Base-by-base conservation (phyloP, 345 rosid genomes). In the Aquilaria malaccensis region DNA sequence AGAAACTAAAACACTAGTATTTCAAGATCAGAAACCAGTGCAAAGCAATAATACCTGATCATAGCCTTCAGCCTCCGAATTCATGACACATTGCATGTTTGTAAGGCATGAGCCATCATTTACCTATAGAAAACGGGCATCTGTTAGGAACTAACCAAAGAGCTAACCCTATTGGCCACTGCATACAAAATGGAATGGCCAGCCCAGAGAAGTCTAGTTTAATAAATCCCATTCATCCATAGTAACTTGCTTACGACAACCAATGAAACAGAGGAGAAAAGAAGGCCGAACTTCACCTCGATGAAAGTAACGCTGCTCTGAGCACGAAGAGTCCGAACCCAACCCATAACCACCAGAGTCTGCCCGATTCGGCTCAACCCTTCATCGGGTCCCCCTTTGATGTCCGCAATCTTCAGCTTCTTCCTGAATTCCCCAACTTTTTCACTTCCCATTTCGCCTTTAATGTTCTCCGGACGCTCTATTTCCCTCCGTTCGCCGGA, bases 21-120 rank as follows among this genome's bases (percentile, higher is more conserved):
- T 22, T 31, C 15, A 14, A 37, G 7, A 9, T 9, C 43, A 37
- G 43, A 37, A 37, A 9, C 45, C n/a, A 6, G 47, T 5, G 10
- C 14, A 13, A 29, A 55, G 54, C 22, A 10, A 2, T 78, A 10
- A 2, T 78, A 94, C 97, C 95, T 90, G 93, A 80, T 90, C 93
- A 67, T 84, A 84, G 14, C 99, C 97, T 50, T 90, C 88, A 14
- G 87, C 88, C n/a, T 90, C 91, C 2, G 80, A 67, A 56, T 70
- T 79, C 86, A 94, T 60, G 57, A 90, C 97, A 62, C 97, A 90
- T 94, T 94, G 99, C 96, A 94, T 82, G 59, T 85, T 94, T 1
- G 97, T 88, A 58, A 94, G 76, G 74, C 96, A 90, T 1, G 99
- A 90, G 46, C 99, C 96, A 73, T 94, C 99, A 61, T 90, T 94